Base-by-base conservation (phyloP, 2,329 filamentous ascomycete species). In the Fusarium subglutinans region DNA sequence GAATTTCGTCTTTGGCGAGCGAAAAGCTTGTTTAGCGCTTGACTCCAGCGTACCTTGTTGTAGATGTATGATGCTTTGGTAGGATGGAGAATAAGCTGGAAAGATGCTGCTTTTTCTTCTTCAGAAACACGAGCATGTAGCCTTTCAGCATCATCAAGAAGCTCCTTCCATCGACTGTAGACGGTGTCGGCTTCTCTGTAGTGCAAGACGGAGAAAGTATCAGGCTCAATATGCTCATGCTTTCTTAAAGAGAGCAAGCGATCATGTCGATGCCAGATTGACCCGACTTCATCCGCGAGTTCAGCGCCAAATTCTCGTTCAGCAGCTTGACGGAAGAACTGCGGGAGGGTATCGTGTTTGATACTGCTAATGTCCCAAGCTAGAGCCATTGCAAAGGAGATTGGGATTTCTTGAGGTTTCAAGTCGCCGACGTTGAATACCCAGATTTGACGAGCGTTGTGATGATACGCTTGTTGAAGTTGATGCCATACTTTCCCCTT, bases 351-450 rank as follows among this genome's bases (percentile, higher is more conserved):
- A 4, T 79, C 60, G 3, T 78, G 83, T 11, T 84, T 86, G 33
- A 87, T 82, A 3, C 79, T 80, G 12, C 85, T 79, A 24, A 89
- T 84, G 61, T 91, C 84, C 81, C 90, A 91, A 0, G 89, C 89
- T 41, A 91, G 81, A 22, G 87, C 85, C 74, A 90, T 84, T 70
- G 86, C 88, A 75, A 89, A 88, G 33, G 84, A 86, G 63, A 89
- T 86, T 1, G 88, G 86, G 0, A 89, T 80, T 76, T 90, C 88
- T 26, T 88, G 82, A 1, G 88, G 87, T 74, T 91, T 91, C 50
- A 91, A 82, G 70, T 91, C 89, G 17, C 89, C 89, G 3, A 91
- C 87, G 47, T 91, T 91, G 68, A 91, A 88, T 26, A 91, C 83
- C 90, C 90, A 91, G 33, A 91, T 88, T 22, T 86, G 83, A 37